phyloP scores from a whole-genome alignment of 352 stramenopile genomes.

The Globisporangium cederbergense region DNA sequence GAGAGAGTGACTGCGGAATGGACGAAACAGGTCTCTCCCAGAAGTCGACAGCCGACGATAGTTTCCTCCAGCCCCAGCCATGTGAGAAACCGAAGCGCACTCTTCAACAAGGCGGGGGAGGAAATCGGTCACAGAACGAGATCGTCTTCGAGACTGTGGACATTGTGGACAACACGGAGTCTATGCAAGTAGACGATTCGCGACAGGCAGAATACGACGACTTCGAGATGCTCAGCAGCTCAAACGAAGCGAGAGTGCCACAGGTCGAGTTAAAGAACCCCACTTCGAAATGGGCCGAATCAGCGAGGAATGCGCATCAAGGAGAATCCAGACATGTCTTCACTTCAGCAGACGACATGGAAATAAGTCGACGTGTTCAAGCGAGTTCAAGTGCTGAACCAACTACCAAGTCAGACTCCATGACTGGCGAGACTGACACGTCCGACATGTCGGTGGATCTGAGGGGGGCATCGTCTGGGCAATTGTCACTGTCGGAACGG shows the following conservation, averaged over 20 bases:
- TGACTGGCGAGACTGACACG: slow-evolving; percentile 6
- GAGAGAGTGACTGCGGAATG: slow-evolving; percentile 37
- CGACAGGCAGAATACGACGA: not conserved
- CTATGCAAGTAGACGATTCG: slow-evolving; percentile 1
- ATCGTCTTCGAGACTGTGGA: not conserved
- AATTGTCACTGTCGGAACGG: not conserved
- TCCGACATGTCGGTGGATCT: slow-evolving; percentile 8
- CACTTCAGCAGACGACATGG: not conserved
- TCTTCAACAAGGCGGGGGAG: not conserved
- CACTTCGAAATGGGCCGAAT: not conserved
- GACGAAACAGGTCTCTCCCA: slow-evolving; percentile 25
- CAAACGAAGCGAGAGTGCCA: not conserved
- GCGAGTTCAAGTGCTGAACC: not conserved
- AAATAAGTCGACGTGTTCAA: not conserved
- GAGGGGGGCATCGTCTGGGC: not conserved
- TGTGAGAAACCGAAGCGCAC: not conserved
- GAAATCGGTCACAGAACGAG: not conserved
- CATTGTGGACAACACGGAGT: slow-evolving; percentile 5
- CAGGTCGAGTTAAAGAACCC: not conserved
- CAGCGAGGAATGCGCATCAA: not conserved
- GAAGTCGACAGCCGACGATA: slow-evolving; percentile 9
- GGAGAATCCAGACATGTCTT: not conserved
- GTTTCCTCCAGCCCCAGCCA: not conserved
- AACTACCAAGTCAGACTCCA: not conserved
- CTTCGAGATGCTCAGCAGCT: not conserved